Evolutionary conservation across 2,329 filamentous ascomycete genomes (phyloP).

Genomic region (Chrysosporium queenslandicum): DNA sequence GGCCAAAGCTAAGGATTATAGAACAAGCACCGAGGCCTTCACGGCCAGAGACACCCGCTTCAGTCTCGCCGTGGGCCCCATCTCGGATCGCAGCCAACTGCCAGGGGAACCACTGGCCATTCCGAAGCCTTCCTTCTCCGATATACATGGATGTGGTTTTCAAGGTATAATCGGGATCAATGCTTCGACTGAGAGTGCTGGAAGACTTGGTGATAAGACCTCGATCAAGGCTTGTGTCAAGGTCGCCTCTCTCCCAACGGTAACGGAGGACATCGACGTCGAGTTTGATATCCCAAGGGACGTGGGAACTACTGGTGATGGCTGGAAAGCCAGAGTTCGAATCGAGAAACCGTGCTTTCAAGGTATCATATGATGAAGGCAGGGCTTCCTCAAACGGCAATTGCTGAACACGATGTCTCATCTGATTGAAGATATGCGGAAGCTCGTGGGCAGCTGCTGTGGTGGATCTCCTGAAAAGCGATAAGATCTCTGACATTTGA

Average conservation of each 20-base stretch:
- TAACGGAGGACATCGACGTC: conserved; percentile 12
- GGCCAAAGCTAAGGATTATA: conserved; percentile 41
- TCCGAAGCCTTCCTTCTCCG: conserved; percentile 18
- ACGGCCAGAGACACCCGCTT: conserved; percentile 41
- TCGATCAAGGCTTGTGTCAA: conserved; percentile 13
- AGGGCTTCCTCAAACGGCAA: conserved; percentile 12
- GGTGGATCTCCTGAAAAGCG: neutral
- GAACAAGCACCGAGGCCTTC: conserved; percentile 42
- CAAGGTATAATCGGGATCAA: conserved; percentile 12
- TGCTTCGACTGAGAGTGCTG: conserved; percentile 12
- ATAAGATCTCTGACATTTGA: conserved; percentile 11
- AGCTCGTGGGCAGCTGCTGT: neutral
- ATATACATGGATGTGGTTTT: conserved; percentile 5
- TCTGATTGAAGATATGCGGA: conserved; percentile 2
- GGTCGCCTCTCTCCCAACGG: conserved; percentile 15
- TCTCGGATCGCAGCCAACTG: conserved; percentile 21
- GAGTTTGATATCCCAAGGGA: conserved; percentile 18
- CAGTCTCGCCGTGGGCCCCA: conserved; percentile 21
- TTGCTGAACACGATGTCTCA: conserved; percentile 14
- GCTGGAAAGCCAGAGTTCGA: conserved; percentile 13
- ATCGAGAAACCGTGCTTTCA: conserved; percentile 14
- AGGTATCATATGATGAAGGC: neutral
- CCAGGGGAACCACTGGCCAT: conserved; percentile 23
- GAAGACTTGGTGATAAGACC: conserved; percentile 10
- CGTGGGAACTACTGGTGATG: conserved; percentile 1